Percentiles rank a stretch among this genome's conserved stretches.
These are phyloP conservation scores for Ulota crispa DNA, from an alignment of 225 moss, liverwort and hornwort genomes.

Conservation along the genomic window DNA sequence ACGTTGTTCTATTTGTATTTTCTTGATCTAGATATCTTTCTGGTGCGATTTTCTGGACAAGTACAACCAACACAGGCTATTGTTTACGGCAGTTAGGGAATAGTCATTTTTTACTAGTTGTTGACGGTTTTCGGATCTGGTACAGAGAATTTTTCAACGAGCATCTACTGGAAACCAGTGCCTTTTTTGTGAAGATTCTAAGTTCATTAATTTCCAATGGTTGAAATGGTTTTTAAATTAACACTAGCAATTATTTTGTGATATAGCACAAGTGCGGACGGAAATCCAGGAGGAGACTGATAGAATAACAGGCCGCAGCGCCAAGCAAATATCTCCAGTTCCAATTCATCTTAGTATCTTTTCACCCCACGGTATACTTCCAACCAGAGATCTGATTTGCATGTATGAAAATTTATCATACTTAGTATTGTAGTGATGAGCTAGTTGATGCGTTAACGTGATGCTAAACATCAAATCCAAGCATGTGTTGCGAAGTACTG, in stretches of 20 bases:
- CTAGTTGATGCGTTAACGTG: neutral
- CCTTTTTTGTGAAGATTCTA: neutral
- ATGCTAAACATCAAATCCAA: neutral
- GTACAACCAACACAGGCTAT: neutral
- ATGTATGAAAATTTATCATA: neutral
- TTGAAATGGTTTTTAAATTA: neutral
- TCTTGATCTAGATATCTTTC: neutral
- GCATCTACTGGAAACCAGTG: neutral
- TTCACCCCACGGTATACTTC: constrained; percentile 48
- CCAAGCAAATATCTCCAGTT: constrained; percentile 57
- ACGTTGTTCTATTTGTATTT: constrained; percentile 12
- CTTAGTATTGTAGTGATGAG: neutral
- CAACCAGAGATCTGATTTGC: neutral
- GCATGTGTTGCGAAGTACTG: neutral
- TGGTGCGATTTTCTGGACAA: neutral
- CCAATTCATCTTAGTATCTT: constrained; percentile 62
- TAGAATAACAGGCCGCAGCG: constrained; percentile 52
- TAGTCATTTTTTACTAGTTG: neutral
- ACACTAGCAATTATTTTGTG: neutral
- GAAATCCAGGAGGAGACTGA: constrained; percentile 63
- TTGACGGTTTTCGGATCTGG: neutral
- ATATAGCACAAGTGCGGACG: constrained; percentile 40
- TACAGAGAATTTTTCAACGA: neutral
- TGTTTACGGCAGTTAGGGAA: neutral
- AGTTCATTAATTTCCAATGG: neutral